These are phyloP conservation scores for Phalaenopsis equestris DNA, from an alignment of 106 monocot species.

Conservation along the genomic window DNA sequence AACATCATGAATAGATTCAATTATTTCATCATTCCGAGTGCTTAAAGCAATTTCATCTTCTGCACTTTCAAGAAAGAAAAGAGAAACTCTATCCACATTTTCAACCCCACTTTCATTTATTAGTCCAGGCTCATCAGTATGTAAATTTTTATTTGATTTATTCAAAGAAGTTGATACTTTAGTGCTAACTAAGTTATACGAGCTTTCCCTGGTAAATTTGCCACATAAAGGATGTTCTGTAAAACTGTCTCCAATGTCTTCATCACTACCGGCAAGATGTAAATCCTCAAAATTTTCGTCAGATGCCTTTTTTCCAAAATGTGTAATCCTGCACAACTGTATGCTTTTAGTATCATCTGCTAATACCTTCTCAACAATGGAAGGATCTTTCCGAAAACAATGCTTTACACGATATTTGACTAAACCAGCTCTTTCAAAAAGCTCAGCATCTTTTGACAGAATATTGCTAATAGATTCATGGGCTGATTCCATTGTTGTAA, in stretches of 20 bases:
- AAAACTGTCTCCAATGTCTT: slow-evolving; percentile 74
- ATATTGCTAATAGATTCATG: slow-evolving; percentile 95
- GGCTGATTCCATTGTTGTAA: slow-evolving; percentile 92
- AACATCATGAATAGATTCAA: background rate
- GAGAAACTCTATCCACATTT: slow-evolving; percentile 2
- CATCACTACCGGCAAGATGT: slow-evolving; percentile 69
- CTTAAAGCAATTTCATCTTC: slow-evolving; percentile 20
- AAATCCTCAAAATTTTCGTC: slow-evolving; percentile 61
- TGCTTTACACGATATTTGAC: slow-evolving; percentile 78
- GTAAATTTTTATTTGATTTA: slow-evolving; percentile 9
- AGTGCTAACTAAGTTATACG: slow-evolving; percentile 14
- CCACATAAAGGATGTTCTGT: slow-evolving; percentile 75
- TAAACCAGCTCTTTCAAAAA: slow-evolving; percentile 92
- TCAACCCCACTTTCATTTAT: background rate
- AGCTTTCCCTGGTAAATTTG: slow-evolving; percentile 21
- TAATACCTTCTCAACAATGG: slow-evolving; percentile 63
- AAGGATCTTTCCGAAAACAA: slow-evolving; percentile 80
- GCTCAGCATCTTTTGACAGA: slow-evolving; percentile 65
- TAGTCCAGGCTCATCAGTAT: slow-evolving; percentile 14
- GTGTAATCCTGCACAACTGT: slow-evolving; percentile 59
- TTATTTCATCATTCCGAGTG: slow-evolving; percentile 65
- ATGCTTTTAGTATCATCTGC: slow-evolving; percentile 74
- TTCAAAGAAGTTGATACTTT: slow-evolving; percentile 7
- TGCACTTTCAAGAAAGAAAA: slow-evolving; percentile 1
- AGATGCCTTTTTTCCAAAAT: slow-evolving; percentile 72